These are phyloP conservation scores for Cornus florida DNA, from an alignment of 148 eudicot species.

Conservation along the genomic window DNA sequence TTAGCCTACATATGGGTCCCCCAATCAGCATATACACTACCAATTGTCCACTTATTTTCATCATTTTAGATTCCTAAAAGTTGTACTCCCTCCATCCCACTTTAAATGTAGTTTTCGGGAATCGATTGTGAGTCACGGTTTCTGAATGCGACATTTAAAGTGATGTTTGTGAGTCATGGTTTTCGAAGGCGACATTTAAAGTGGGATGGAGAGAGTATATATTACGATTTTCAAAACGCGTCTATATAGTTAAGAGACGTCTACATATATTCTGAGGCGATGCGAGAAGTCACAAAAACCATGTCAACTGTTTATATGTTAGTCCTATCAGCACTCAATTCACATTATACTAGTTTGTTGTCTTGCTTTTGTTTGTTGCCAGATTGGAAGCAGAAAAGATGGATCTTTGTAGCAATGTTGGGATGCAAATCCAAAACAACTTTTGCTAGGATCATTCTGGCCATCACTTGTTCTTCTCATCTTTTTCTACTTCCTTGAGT, in stretches of 20 bases:
- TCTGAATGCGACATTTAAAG: too few species aligned
- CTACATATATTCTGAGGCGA: too few species aligned
- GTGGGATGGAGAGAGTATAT: too few species aligned
- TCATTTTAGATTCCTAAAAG: neutral
- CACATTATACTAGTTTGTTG: neutral
- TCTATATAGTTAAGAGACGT: too few species aligned
- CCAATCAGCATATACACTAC: neutral
- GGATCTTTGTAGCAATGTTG: conserved; percentile 22
- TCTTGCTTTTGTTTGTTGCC: conserved; percentile 12
- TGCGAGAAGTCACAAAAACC: too few species aligned
- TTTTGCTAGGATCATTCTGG: conserved; percentile 17
- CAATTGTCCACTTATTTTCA: neutral
- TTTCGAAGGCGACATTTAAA: too few species aligned
- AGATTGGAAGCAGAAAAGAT: conserved; percentile 11
- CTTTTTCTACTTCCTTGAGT: conserved; percentile 16
- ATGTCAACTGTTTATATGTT: neutral
- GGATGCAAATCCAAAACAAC: conserved; percentile 31
- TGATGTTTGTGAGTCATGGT: too few species aligned
- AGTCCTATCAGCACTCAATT: neutral
- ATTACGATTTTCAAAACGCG: too few species aligned
- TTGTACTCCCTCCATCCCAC: too few species aligned
- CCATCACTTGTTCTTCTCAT: conserved; percentile 37
- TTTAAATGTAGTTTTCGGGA: too few species aligned
- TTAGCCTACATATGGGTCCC: neutral
- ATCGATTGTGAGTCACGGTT: too few species aligned